Percentiles rank a stretch among this genome's conserved stretches.
Evolutionary conservation across 805 yeast species (phyloP).

Genomic region (Candida namnaoensis): DNA sequence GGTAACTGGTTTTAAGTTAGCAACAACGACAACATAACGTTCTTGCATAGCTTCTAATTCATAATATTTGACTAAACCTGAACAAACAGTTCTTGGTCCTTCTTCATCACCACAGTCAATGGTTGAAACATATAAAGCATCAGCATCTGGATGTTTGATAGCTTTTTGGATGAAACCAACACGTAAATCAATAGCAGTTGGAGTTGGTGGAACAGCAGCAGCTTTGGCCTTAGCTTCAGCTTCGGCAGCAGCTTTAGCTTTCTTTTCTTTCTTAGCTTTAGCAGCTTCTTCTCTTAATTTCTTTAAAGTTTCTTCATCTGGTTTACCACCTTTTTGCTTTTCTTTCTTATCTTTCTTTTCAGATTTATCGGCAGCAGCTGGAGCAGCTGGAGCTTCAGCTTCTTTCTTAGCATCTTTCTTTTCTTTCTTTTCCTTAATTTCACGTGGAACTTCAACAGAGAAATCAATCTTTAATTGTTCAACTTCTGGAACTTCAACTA

Average conservation of each 20-base stretch:
- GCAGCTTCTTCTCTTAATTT: conserved; percentile 44
- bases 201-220: conserved; percentile 57
- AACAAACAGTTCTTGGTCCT: conserved; percentile 97
- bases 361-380: conserved; percentile 20
- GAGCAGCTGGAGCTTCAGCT: conserved; percentile 10
- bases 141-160: conserved; percentile 96
- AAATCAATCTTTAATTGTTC: conserved; percentile 48
- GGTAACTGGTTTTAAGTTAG: conserved; percentile 94
- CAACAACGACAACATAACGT: conserved; percentile 83
- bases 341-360: conserved; percentile 42
- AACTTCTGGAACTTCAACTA: conserved; percentile 44
- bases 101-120: conserved; percentile 94
- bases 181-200: conserved; percentile 83
- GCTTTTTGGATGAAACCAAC: conserved; percentile 98
- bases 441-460: conserved; percentile 64
- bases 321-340: conserved; percentile 34
- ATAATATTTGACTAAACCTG: conserved; percentile 86
- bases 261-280: conserved; percentile 55
- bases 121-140: conserved; percentile 90
- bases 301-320: conserved; percentile 38
- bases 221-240: conserved; percentile 50
- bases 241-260: conserved; percentile 34
- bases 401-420: conserved; percentile 32
- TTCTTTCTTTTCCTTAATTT: conserved; percentile 50
- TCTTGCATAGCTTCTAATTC: conserved; percentile 94